Evolutionary conservation across 2,329 filamentous ascomycete genomes (phyloP), one percentile per base, ranked within the genome.

Genomic region (Exophiala sideris): DNA sequence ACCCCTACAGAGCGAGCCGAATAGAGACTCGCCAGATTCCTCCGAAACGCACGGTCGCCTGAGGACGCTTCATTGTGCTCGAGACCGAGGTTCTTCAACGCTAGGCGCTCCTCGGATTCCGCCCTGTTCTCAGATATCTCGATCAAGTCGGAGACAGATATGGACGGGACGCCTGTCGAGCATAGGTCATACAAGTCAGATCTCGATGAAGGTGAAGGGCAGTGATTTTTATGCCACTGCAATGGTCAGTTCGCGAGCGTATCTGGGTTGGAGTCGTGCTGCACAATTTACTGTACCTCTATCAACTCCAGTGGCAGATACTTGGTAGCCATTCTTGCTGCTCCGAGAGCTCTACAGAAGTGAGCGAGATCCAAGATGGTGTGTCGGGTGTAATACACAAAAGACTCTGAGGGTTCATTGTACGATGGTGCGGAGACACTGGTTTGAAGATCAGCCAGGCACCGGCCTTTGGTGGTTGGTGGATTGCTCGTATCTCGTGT

Each of bases 111-210:
- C 40, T 48, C 34, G 2, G 65, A 60, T 12, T 59, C 51, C 3
- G 54, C 75, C n/a, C 61, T 62, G 34, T 60, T 48, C 16, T 79
- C 77, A 3, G 75, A 84, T 21, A 92, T 70, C 0, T 70, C 70
- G 8, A 78, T 72, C 3, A 92, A 76, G 45, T 91, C 81, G 20
- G 86, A 78, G 54, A 92, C 73, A 0, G 88, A 91, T 18, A 92
- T 76, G 3, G 87, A 89, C 2, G 86, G 83, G 52, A 83, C 86
- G 66, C 88, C 92, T 1, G 88, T 92, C 70, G 92, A 88, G 53
- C 88, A 86, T 45, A 92, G 80, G 68, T 95, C 91, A 68, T 79
- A 78, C 45, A 92, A 80, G 68, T 95, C 91, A 68, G 79, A 78
- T 58, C 78, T 79, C 60, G 75, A 75, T 42, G 71, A 71, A 1